A percentile compares a stretch with the other conserved stretches of the same genome.
Conservation (phyloP, 768 basidiomycete species). For the Baorangia bicolor region DNA sequence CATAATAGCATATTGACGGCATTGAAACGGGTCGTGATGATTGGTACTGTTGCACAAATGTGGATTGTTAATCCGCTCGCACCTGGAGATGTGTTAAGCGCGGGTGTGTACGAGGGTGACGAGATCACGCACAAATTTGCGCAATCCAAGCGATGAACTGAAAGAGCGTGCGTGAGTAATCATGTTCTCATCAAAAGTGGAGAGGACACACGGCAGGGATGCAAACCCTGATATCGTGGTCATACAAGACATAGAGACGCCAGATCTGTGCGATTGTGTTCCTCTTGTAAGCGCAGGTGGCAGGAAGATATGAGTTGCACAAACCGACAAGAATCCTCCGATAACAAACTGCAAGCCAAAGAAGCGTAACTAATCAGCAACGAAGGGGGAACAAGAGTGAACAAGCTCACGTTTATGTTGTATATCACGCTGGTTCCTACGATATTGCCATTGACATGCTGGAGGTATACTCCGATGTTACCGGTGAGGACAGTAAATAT, state of each 20-base stretch:
- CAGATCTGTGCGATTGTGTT: slow-evolving; percentile 11
- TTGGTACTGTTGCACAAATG: background rate
- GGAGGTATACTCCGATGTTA: background rate
- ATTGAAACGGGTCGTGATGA: background rate
- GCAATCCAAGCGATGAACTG: slow-evolving; percentile 21
- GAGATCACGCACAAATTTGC: slow-evolving; percentile 14
- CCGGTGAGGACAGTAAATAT: background rate
- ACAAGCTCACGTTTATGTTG: slow-evolving; percentile 9
- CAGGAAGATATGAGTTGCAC: background rate
- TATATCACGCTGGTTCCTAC: slow-evolving; percentile 6
- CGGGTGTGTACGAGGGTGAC: background rate
- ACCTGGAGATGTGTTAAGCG: slow-evolving; percentile 7
- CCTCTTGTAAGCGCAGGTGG: background rate
- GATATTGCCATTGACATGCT: background rate
- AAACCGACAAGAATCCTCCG: slow-evolving; percentile 18
- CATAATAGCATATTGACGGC: slow-evolving; percentile 6
- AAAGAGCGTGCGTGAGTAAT: background rate
- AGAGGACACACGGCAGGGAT: slow-evolving; percentile 16
- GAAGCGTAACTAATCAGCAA: background rate
- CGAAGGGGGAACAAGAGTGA: background rate
- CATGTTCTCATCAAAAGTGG: background rate
- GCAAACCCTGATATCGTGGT: slow-evolving; percentile 8
- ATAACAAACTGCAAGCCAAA: slow-evolving; percentile 10
- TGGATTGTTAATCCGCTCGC: background rate
- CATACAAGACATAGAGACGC: slow-evolving; percentile 25